phyloP scores from a whole-genome alignment of 495 filamentous ascomycete genomes.

The Pseudotulostoma volvatum region DNA sequence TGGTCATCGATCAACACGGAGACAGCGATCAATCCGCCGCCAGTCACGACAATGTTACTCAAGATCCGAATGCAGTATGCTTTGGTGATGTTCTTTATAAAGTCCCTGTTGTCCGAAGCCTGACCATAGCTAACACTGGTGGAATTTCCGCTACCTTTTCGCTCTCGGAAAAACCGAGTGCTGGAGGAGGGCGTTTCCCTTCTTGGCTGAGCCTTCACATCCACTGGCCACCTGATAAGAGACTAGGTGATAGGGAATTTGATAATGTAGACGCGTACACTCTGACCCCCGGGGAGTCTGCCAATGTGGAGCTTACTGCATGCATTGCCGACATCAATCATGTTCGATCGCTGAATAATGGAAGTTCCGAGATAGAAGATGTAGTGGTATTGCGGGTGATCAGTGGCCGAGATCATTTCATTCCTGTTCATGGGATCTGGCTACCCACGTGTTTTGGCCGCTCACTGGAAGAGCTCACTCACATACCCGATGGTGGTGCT shows the following conservation, averaged over 20 bases:
- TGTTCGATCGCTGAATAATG: conserved; percentile 58
- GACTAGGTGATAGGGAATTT: conserved; percentile 17
- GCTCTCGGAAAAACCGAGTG: conserved; percentile 54
- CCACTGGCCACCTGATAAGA: conserved; percentile 27
- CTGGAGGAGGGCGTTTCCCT: conserved; percentile 27
- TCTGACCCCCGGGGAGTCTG: conserved; percentile 69
- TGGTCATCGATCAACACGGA: conserved; percentile 54
- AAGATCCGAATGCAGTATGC: conserved; percentile 43
- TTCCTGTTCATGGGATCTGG: conserved; percentile 66
- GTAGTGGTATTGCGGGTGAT: conserved; percentile 78
- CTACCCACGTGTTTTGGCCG: conserved; percentile 67
- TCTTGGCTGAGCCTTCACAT: conserved; percentile 56
- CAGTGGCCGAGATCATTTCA: conserved; percentile 79
- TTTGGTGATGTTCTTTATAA: conserved; percentile 60
- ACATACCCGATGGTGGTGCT: conserved; percentile 63
- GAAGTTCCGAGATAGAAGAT: conserved; percentile 52
- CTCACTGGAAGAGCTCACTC: conserved; percentile 66
- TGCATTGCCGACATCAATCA: conserved; percentile 44
- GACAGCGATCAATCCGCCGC: conserved; percentile 12
- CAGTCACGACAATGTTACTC: conserved; percentile 11
- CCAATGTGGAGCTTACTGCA: conserved; percentile 47
- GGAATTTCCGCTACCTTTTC: conserved; percentile 55
- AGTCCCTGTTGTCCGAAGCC: conserved; percentile 39
- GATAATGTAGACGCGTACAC: conserved; percentile 30
- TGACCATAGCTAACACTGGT: conserved; percentile 89